Base-by-base conservation (phyloP, 179 eudicot species). In the Actinidia polygama region DNA sequence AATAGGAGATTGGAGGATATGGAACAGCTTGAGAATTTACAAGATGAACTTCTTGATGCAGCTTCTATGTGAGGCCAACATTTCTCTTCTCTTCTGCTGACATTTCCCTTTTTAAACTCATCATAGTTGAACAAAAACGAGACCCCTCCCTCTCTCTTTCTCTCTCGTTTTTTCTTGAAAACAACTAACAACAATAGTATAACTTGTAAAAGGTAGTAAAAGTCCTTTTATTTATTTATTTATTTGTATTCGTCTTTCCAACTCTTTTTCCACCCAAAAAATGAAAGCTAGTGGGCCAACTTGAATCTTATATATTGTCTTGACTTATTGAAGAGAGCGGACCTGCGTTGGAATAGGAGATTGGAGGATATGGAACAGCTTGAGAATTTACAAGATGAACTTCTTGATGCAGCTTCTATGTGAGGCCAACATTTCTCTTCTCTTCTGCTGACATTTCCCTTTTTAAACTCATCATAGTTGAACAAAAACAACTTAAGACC, bases 341-440 rank as follows among this genome's bases (percentile, higher is more conserved):
- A 96, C 87, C 89, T 96, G 71, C 96, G 99, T 50, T 96, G 99
- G 99, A 96, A 94, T 87, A 91, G 96, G 91, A 92, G 85, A 87
- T 80, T 81, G 76, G 99, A 96, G 87, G 98, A 93, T 86, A 90
- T 96, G 99, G 94, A 90, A 82, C 88, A 93, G 89, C 96, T 96
- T 24, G 92, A 86, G 87, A 68, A 73, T 46, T 89, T 96, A 83
- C 99, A 96, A 85, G 95, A 96, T 77, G 91, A 90, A 85, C 98
- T 96, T 80, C 93, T 96, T 82, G 95, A 96, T 88, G 93, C 98
- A 70, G 96, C 98, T 84, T 90, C 96, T 82, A 85, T 47, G 99
- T 96, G 86, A 90, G 92, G 75, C 83, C 49, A 83, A 68, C 67
- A 81, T 36, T 61, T 75, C 49, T 67, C 26, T 68, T 36, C 49